phyloP scores from a whole-genome alignment of 1,139 yeast species.

The Hemisphaericaspora lyxosophila region DNA sequence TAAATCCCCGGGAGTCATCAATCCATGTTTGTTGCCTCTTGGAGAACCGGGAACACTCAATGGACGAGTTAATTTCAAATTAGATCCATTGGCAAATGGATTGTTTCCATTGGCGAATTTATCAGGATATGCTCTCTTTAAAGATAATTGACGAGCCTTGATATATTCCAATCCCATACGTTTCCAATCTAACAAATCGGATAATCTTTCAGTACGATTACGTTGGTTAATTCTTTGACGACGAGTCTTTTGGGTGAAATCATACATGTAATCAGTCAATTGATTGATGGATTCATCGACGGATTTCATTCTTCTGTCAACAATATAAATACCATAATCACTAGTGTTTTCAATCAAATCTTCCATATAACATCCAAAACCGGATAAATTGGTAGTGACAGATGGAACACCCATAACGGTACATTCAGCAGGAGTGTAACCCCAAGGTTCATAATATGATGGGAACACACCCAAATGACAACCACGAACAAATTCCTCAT shows the following conservation, averaged over 20 bases:
- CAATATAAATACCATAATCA: conserved; percentile 96
- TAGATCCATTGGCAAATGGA: conserved; percentile 55
- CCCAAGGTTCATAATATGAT: conserved; percentile 99
- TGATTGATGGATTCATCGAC: conserved; percentile 95
- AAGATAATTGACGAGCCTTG: conserved; percentile 89
- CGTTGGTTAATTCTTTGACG: conserved; percentile 98
- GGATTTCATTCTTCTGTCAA: conserved; percentile 89
- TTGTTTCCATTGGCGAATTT: conserved; percentile 64
- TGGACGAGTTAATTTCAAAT: conserved; percentile 83
- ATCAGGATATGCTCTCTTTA: conserved; percentile 92
- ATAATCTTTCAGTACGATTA: conserved; percentile 91
- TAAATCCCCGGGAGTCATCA: conserved; percentile 96
- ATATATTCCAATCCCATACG: conserved; percentile 96
- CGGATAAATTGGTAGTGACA: conserved; percentile 94
- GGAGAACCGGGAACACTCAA: conserved; percentile 97
- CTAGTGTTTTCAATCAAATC: conserved; percentile 91
- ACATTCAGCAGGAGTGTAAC: conserved; percentile 98
- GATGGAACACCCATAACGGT: conserved; percentile 99
- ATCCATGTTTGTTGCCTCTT: conserved; percentile 49
- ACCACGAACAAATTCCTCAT: conserved; percentile 97
- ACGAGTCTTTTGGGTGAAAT: conserved; percentile 82
- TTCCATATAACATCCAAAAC: conserved; percentile 99
- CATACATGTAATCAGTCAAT: conserved; percentile 85
- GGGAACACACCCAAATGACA: conserved; percentile 99
- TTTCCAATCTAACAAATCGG: conserved; percentile 94